Percentiles rank a stretch among this genome's conserved stretches.
These are phyloP conservation scores for Dryadomyces sulphureus DNA, from an alignment of 2,329 filamentous ascomycete genomes.

Conservation along the genomic window DNA sequence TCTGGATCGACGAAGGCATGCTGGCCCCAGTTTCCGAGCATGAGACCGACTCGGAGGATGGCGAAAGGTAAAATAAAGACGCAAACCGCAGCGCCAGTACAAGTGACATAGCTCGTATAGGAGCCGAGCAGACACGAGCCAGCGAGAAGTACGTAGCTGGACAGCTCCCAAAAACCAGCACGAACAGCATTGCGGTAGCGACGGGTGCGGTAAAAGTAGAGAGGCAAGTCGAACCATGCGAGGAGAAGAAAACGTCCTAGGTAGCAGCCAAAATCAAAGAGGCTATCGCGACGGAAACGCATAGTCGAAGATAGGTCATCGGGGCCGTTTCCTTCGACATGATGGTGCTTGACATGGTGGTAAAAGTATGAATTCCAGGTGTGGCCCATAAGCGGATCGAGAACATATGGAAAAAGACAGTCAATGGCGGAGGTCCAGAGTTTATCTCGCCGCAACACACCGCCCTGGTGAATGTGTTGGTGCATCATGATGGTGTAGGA, in stretches of 20 bases:
- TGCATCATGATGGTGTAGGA: slow-evolving; percentile 72
- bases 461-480: slow-evolving; percentile 68
- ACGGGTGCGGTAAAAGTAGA: slow-evolving; percentile 56
- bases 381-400: slow-evolving; percentile 66
- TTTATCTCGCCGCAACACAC: slow-evolving; percentile 43
- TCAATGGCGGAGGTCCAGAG: slow-evolving; percentile 33
- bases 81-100: slow-evolving; percentile 44
- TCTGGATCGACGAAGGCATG: slow-evolving; percentile 66
- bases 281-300: slow-evolving; percentile 57
- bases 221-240: slow-evolving; percentile 59
- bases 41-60: slow-evolving; percentile 53
- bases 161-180: slow-evolving; percentile 45
- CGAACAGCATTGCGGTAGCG: slow-evolving; percentile 38
- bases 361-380: slow-evolving; percentile 80
- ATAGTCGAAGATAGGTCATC: slow-evolving; percentile 64
- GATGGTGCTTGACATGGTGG: slow-evolving; percentile 76
- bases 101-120: slow-evolving; percentile 23
- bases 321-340: slow-evolving; percentile 65
- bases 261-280: slow-evolving; percentile 54
- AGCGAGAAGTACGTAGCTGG: slow-evolving; percentile 37
- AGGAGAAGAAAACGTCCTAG: slow-evolving; percentile 59
- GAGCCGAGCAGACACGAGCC: slow-evolving; percentile 17
- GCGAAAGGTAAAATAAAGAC: slow-evolving; percentile 52
- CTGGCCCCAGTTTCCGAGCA: slow-evolving; percentile 77
- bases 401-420: slow-evolving; percentile 53